Evolutionary conservation across 2,329 filamentous ascomycete species (phyloP), one percentile per base, ranked within the genome.

Genomic region (Didymella arachidicola): DNA sequence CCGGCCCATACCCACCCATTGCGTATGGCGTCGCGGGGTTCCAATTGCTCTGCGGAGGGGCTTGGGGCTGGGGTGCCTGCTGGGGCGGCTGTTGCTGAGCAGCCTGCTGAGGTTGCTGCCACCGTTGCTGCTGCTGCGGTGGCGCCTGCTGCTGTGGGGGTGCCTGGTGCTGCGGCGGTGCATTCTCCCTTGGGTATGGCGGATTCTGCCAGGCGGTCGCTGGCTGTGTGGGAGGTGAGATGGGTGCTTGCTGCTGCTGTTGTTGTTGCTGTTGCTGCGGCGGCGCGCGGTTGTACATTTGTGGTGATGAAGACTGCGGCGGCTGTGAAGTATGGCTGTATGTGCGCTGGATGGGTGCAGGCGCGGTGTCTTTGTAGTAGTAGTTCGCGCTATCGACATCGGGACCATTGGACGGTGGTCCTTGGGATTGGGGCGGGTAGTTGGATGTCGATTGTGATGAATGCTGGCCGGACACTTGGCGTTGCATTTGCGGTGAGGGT

Each of bases 1-100:
- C 68, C 71, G 81, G 70, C 70, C 81, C 56, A 74, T 80, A 63
- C 63, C 75, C 57, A 70, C 78, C 63, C 70, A 73, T 65, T 66
- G 79, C 64, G 77, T 74, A 77, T 4, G 74, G 77, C 11, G 56
- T 59, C 14, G 72, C 74, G 3, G 72, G 72, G 19, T 75, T 75
- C 64, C 73, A 76, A 11, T 65, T 66, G 22, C 66, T 72, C 8
- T 72, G 74, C 32, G 71, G 75, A 45, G 11, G 32, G 6, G 4
- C 16, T 11, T 29, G 27, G 27, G 7, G 27, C 27, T 29, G 71
- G 43, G 61, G 68, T 29, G 63, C 70, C 34, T 57, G 68, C 8
- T 63, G 63, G 47, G 70, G 73, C 18, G 65, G 66, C 10, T 57
- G 54, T n/a, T 62, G 65, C 12, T 67, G 61, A 22, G 60, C 53